These are phyloP conservation scores for Apiospora arundinis DNA, from an alignment of 2,329 filamentous ascomycete genomes.

Conservation along the genomic window DNA sequence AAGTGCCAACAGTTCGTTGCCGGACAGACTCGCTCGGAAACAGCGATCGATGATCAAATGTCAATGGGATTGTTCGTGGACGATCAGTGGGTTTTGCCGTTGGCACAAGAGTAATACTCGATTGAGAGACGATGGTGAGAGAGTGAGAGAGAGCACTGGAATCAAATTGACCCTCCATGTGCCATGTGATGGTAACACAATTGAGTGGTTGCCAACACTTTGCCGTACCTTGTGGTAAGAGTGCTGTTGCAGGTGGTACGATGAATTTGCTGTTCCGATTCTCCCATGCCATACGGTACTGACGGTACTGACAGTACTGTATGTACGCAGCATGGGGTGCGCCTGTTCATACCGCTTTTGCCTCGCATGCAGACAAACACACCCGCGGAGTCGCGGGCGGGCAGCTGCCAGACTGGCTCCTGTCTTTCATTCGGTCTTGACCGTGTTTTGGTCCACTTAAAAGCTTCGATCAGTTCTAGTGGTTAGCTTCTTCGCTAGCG, in stretches of 20 bases:
- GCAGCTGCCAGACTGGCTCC: neutral
- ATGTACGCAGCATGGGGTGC: neutral
- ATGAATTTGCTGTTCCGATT: neutral
- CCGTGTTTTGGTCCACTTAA: slow-evolving; percentile 8
- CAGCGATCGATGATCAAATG: neutral
- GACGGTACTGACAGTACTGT: too few species aligned
- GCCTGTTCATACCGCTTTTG: neutral
- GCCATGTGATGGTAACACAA: neutral
- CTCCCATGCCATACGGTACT: neutral
- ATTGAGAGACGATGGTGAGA: neutral
- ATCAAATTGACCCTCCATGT: too few species aligned
- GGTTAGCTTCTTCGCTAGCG: too few species aligned
- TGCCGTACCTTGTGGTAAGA: neutral
- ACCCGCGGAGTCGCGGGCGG: neutral
- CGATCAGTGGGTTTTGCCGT: too few species aligned
- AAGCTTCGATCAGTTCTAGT: slow-evolving; percentile 3
- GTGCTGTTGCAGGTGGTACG: neutral
- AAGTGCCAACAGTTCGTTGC: too few species aligned
- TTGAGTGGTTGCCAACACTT: neutral
- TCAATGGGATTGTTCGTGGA: neutral
- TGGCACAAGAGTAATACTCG: too few species aligned
- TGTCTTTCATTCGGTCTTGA: neutral
- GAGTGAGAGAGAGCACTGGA: neutral
- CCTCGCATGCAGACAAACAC: neutral
- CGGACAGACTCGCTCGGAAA: neutral